Base-by-base conservation (phyloP, 768 basidiomycete genomes). In the Serendipita sp. region DNA sequence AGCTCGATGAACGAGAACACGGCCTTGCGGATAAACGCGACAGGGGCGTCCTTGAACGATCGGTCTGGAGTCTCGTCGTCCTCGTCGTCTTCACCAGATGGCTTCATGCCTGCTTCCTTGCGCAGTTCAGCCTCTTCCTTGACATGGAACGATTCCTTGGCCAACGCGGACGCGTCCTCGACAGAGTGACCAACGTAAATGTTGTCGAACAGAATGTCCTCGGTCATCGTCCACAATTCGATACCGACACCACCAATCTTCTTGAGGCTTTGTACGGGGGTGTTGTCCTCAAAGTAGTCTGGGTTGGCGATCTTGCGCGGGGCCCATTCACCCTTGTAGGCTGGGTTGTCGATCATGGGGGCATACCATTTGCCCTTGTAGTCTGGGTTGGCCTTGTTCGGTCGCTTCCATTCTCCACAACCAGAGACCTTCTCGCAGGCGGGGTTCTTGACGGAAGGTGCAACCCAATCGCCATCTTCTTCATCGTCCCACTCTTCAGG, bases 401-500 rank as follows among this genome's bases (percentile, higher is more conserved):
- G 89, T 66, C 82, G 83, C 72, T 85, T 85, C 95, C 95, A 99
- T 74, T 86, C 85, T 71, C 96, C 96, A 71, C 96, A 99, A 33
- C 96, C 96, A 70, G 92, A 83, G 66, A 84, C 94, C 64, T 85
- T 87, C 67, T 83, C 78, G 72, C 96, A 98, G 72, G 84, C 87
- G 67, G 95, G 90, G 81, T 99, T 99, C 65, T 81, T 75, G 64
- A 98, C 79, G 64, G 83, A 84, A 34, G 96, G 94, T 4, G 94
- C 81, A 68, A 98, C 83, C 93, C 93, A 99, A 72, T 98, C 95
- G 73, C 96, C 96, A 69, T 99, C 95, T 73, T 98, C 96, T 72
- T 97, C 96, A 69, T 97, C 95, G 70, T 96, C 93, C 96, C 96
- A 99, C 74, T 99, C 96, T 73, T 99, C 96, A 3, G 96, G 96